Conservation (phyloP, 2,329 filamentous ascomycete genomes). For the Raffaelea ambrosiae region DNA sequence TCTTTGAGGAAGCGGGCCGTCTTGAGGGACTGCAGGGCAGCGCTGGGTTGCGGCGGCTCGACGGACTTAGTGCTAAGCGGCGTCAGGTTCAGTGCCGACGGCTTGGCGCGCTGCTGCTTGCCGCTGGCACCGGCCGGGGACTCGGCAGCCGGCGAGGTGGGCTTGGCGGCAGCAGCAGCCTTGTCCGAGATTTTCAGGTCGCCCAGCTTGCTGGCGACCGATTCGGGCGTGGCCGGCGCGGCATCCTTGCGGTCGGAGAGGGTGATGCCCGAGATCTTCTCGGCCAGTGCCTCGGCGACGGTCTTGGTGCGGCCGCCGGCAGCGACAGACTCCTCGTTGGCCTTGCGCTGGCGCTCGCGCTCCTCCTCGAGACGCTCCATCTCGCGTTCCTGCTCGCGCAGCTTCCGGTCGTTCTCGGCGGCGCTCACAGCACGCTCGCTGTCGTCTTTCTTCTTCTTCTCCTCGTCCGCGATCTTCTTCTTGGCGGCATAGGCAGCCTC, state of each 20-base stretch:
- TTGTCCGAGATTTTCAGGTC: conserved; percentile 35
- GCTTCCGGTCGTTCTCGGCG: conserved; percentile 34
- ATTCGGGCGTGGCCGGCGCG: conserved; percentile 25
- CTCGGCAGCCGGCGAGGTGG: conserved; percentile 13
- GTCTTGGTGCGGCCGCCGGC: conserved; percentile 30
- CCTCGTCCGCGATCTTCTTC: conserved; percentile 10
- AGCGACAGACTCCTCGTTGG: conserved; percentile 36
- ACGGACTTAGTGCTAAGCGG: conserved; percentile 73
- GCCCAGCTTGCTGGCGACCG: conserved; percentile 41
- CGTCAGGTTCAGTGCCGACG: conserved; percentile 78
- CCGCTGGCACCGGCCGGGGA: conserved; percentile 28
- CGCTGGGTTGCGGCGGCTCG: conserved; percentile 86
- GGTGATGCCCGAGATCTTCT: conserved; percentile 27
- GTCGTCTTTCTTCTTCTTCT: conserved; percentile 11
- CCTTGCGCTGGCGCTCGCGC: conserved; percentile 47
- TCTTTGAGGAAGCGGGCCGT: conserved; percentile 82
- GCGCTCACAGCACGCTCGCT: conserved; percentile 9
- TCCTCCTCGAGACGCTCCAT: conserved; percentile 67
- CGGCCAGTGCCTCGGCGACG: conserved; percentile 43
- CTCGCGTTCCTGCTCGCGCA: conserved; percentile 64
- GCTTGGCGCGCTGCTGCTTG: conserved; percentile 63
- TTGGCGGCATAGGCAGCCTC: conserved; percentile 11
- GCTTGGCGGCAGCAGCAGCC: conserved; percentile 12
- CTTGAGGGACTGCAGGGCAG: conserved; percentile 86
- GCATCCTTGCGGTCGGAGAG: conserved; percentile 35